Percentiles rank a stretch among this genome's conserved stretches.
phyloP scores from a whole-genome alignment of 306 rosid species.

The Corylus americana region DNA sequence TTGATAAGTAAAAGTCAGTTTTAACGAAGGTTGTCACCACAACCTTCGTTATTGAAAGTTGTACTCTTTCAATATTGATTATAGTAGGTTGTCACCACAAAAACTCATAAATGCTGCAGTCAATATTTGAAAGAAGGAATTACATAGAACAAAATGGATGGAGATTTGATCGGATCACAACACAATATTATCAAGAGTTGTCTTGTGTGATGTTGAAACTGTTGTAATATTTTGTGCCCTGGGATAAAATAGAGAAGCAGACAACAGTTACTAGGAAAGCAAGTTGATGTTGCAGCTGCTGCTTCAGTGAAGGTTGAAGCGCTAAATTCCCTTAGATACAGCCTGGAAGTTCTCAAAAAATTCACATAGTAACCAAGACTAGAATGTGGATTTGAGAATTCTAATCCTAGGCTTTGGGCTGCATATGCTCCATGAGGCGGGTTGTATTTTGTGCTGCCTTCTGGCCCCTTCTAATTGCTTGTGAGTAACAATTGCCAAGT shows the following conservation, averaged over 20 bases:
- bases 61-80: no score
- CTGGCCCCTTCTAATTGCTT: no score
- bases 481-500: no score
- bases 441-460: no score
- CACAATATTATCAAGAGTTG: background rate
- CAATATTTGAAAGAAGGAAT: background rate
- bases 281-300: background rate
- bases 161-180: background rate
- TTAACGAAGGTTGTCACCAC: no score
- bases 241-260: background rate
- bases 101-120: background rate
- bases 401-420: background rate
- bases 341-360: background rate
- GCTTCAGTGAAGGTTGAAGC: background rate
- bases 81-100: no score
- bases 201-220: background rate
- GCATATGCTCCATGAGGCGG: background rate
- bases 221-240: background rate
- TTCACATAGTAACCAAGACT: background rate
- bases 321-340: background rate
- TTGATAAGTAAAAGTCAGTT: no score
- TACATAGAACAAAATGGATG: background rate
- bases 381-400: background rate
- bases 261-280: background rate
- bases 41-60: no score